phyloP scores from a whole-genome alignment of 2,329 filamentous ascomycete genomes.

The Aschersonia sp. region DNA sequence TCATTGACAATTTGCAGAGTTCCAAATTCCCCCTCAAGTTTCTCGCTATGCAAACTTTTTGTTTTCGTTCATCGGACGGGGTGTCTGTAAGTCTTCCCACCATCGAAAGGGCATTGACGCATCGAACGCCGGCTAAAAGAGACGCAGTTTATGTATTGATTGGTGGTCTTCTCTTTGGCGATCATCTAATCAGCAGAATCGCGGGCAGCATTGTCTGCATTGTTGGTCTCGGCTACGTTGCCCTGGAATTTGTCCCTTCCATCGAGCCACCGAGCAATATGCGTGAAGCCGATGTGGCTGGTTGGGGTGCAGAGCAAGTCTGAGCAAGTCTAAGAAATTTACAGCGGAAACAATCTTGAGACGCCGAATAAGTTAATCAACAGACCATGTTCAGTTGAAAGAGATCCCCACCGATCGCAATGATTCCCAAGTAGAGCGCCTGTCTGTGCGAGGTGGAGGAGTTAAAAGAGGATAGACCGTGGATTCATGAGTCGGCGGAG shows the following conservation, averaged over 20 bases:
- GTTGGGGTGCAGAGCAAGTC: constrained; percentile 67
- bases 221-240: constrained; percentile 64
- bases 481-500: too few species aligned
- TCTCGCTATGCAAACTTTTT: constrained; percentile 93
- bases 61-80: constrained; percentile 92
- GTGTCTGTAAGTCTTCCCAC: constrained; percentile 58
- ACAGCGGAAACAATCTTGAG: background rate
- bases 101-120: too few species aligned
- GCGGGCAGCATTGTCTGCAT: constrained; percentile 66
- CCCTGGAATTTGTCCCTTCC: constrained; percentile 61
- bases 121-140: constrained; percentile 1
- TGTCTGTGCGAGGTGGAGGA: too few species aligned
- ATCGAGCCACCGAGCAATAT: constrained; percentile 72
- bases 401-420: background rate
- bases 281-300: constrained; percentile 55
- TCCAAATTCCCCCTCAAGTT: constrained; percentile 86
- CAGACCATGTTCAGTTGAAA: too few species aligned
- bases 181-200: constrained; percentile 51
- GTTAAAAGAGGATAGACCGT: too few species aligned
- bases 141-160: constrained; percentile 84
- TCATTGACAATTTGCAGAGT: constrained; percentile 41
- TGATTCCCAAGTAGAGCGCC: background rate
- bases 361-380: too few species aligned
- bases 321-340: constrained; percentile 20
- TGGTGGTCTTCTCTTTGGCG: constrained; percentile 68